Conservation (phyloP, 305 asterid species). For the Fraxinus baroniana region DNA sequence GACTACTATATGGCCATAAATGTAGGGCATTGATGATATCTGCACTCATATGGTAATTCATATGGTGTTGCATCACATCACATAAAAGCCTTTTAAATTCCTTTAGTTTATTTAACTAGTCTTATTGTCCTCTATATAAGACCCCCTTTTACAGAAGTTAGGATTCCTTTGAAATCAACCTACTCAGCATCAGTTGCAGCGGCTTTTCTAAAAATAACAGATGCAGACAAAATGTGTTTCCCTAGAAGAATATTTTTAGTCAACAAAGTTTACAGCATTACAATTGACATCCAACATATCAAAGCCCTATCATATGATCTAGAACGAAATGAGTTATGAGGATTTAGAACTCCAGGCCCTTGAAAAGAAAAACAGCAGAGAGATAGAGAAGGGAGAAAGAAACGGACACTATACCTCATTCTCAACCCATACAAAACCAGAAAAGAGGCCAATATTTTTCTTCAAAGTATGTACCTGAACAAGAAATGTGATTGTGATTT, state of each 20-base stretch:
- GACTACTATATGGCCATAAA: background rate
- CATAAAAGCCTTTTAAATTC: background rate
- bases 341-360: background rate
- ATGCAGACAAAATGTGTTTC: background rate
- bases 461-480: constrained; percentile 67
- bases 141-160: background rate
- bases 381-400: background rate
- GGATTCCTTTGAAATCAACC: background rate
- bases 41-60: background rate
- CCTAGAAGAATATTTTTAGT: background rate
- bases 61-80: background rate
- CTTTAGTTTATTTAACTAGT: background rate
- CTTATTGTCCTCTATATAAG: background rate
- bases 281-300: background rate
- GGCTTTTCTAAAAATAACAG: background rate
- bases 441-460: constrained; percentile 86
- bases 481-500: constrained; percentile 12
- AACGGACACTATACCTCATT: constrained; percentile 58
- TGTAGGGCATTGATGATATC: background rate
- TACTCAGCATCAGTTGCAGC: background rate
- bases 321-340: constrained; percentile 8
- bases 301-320: constrained; percentile 7
- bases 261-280: background rate
- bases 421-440: constrained; percentile 89
- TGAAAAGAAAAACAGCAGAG: background rate